Evolutionary conservation across 805 yeast species (phyloP).

Genomic region (Saccharomyces eubayanus): DNA sequence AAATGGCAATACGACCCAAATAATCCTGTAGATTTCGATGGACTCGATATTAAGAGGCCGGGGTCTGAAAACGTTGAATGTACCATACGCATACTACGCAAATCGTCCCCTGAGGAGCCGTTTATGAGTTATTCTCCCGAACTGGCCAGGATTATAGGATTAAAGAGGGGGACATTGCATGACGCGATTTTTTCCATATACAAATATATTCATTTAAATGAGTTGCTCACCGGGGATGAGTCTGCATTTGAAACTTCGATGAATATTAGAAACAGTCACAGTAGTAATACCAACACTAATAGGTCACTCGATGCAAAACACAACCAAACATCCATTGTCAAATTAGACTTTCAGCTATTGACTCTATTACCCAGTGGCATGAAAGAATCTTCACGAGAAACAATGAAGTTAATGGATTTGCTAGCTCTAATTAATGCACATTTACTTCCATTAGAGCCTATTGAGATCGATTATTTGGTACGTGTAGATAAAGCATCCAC

Average conservation of each 20-base stretch:
- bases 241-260: conserved; percentile 5
- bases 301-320: conserved; percentile 12
- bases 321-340: conserved; percentile 47
- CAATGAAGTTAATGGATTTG: conserved; percentile 44
- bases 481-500: conserved; percentile 71
- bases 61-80: conserved; percentile 62
- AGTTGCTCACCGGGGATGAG: conserved; percentile 34
- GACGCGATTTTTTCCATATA: conserved; percentile 72
- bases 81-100: conserved; percentile 52
- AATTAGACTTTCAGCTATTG: conserved; percentile 41
- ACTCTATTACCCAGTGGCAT: conserved; percentile 31
- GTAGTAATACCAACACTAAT: conserved; percentile 3
- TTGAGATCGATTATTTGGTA: conserved; percentile 64
- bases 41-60: conserved; percentile 73
- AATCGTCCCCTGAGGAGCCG: neutral
- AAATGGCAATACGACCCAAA: conserved; percentile 82
- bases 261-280: conserved; percentile 3
- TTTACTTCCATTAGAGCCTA: conserved; percentile 70
- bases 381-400: conserved; percentile 5
- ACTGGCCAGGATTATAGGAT: conserved; percentile 65
- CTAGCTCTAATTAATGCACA: conserved; percentile 39
- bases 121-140: conserved; percentile 43
- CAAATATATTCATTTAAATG: conserved; percentile 68
- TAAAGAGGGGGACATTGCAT: conserved; percentile 73
- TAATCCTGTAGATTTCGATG: conserved; percentile 63